Base-by-base conservation (phyloP, 2,329 filamentous ascomycete genomes). In the Fusarium sp. region DNA sequence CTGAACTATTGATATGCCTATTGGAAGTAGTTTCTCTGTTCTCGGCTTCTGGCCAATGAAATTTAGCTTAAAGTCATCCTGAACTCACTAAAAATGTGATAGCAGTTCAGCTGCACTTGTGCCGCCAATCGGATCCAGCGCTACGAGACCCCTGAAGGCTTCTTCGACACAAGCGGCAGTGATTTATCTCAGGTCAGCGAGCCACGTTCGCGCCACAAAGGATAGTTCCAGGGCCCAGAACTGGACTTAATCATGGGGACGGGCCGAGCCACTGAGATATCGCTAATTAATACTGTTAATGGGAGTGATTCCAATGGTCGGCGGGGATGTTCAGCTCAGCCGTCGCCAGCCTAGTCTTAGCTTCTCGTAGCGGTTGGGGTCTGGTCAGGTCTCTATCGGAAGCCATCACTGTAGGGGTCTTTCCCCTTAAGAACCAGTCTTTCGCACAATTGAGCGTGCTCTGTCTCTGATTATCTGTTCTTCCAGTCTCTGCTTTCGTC, bases 401-500 rank as follows among this genome's bases (percentile, higher is more conserved):
- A 23, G 37, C 53, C 37, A 11, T 40, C 1, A 23, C 3, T 19
- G 16, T 44, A 25, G 23, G 38, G 30, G 30, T n/a, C 32, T 28
- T 8, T 2, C 12, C 30, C 18, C 23, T 35, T 35, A 58, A 58
- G n/a, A 47, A n/a, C 18, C 13, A 8, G 9, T 3, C 1, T 12
- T 21, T n/a, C 30, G 54, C 54, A 13, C 4, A 32, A n/a, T 3
- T 6, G 25, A 56, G 25, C 4, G 0, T 16, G 11, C 7, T 16
- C 13, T 6, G 5, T 18, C 13, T 35, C n/a, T 49, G 7, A n/a
- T 13, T 18, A 33, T n/a, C 13, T 49, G 13, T 9, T 5, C 4
- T 32, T 16, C 1, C 3, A 15, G 4, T n/a, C 2, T 13, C 23
- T 7, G 1, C 6, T 7, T 21, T 3, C 1, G 6, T 4, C 0